A percentile compares a stretch with the other conserved stretches of the same genome.
These are phyloP conservation scores for Solanum hybrid DNA, from an alignment of 305 asterid genomes.

Conservation along the genomic window DNA sequence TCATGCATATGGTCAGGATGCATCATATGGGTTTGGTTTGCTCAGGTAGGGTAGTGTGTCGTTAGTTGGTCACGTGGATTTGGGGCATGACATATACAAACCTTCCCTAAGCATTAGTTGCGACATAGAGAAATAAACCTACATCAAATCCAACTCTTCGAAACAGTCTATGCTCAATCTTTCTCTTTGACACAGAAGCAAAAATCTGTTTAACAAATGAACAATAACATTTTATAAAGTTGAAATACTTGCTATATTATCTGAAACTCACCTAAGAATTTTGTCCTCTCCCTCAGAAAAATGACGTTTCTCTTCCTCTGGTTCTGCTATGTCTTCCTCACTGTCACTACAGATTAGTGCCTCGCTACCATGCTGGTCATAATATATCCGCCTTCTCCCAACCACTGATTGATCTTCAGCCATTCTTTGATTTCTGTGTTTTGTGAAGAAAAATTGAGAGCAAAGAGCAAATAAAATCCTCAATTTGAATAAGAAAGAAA, in stretches of 20 bases:
- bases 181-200: neutral
- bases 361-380: constrained; percentile 86
- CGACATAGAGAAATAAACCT: neutral
- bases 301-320: constrained; percentile 58
- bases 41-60: neutral
- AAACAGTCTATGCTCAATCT: neutral
- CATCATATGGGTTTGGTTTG: neutral
- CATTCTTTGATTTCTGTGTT: constrained; percentile 96
- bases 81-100: neutral
- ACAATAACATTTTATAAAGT: neutral
- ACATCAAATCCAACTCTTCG: neutral
- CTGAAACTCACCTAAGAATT: constrained; percentile 46
- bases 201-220: neutral
- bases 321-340: constrained; percentile 71
- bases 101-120: neutral
- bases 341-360: constrained; percentile 96
- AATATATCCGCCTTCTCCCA: constrained; percentile 88
- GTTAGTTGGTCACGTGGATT: neutral
- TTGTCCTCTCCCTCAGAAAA: constrained; percentile 86
- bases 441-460: constrained; percentile 37
- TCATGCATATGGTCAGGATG: neutral
- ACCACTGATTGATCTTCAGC: constrained; percentile 93
- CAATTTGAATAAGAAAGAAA: neutral
- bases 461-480: constrained; percentile 20
- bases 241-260: neutral